Conservation (phyloP, 176 grass and related monocot genomes). For the Triticum monococcum region DNA sequence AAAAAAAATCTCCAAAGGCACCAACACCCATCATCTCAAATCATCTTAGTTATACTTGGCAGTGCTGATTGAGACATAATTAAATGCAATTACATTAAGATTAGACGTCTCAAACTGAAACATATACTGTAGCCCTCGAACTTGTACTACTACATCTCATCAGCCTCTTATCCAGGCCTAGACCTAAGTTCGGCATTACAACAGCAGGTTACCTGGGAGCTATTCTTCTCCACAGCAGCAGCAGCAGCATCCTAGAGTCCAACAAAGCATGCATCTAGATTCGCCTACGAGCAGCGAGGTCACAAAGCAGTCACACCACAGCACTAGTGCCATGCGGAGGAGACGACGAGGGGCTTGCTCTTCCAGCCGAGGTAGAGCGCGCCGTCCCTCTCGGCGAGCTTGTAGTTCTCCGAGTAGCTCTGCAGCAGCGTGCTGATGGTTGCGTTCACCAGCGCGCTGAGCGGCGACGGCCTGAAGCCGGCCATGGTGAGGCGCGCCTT, state of each 20-base stretch:
- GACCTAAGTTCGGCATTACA: conserved; percentile 24
- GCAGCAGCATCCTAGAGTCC: not conserved
- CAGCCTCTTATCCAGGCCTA: conserved; percentile 23
- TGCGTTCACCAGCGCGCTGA: conserved; percentile 77
- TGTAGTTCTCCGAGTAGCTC: conserved; percentile 78
- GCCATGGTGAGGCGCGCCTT: conserved; percentile 81
- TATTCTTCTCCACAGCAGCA: conserved; percentile 4
- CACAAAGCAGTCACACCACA: not conserved
- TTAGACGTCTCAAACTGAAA: conserved; percentile 21
- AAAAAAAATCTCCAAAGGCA: not conserved
- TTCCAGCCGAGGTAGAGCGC: conserved; percentile 93
- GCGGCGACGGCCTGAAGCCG: conserved; percentile 71
- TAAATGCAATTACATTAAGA: not conserved
- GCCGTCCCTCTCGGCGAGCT: conserved; percentile 77
- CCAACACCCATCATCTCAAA: not conserved
- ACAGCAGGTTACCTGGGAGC: not conserved
- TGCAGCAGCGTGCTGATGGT: conserved; percentile 81
- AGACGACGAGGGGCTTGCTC: conserved; percentile 67
- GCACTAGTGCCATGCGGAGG: conserved; percentile 83
- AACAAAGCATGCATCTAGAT: conserved; percentile 21
- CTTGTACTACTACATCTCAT: conserved; percentile 28
- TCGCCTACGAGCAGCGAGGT: not conserved
- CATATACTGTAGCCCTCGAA: conserved; percentile 21
- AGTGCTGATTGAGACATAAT: not conserved
- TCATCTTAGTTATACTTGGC: not conserved